Conservation (phyloP, 495 filamentous ascomycete genomes). For the Penicillium taxi region DNA sequence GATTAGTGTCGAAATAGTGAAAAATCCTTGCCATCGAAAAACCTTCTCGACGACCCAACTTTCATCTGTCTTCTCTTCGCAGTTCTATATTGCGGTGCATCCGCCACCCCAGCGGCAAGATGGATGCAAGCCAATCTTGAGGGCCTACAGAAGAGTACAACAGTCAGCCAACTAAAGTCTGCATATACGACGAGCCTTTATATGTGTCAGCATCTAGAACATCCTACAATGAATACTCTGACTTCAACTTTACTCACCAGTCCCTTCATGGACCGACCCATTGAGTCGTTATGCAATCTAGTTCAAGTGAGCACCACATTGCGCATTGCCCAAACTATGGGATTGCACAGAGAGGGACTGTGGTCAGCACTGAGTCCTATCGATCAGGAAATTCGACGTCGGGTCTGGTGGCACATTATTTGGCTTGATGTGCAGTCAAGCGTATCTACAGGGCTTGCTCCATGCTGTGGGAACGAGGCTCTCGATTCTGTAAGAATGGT, state of each 20-base stretch:
- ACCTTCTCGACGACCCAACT: conserved; percentile 13
- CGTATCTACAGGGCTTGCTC: conserved; percentile 13
- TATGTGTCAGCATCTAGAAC: conserved; percentile 8
- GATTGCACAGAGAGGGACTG: conserved; percentile 10
- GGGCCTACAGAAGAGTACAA: neutral
- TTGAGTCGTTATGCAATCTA: neutral
- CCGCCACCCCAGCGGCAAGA: neutral
- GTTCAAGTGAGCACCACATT: conserved; percentile 6
- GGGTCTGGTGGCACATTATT: conserved; percentile 20
- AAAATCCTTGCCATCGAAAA: conserved; percentile 1
- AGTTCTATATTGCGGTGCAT: conserved; percentile 11
- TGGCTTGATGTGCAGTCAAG: conserved; percentile 20
- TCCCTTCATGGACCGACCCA: conserved; percentile 1
- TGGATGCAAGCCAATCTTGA: conserved; percentile 6
- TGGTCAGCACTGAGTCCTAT: neutral
- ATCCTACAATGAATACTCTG: conserved; percentile 18
- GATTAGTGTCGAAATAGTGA: conserved; percentile 6
- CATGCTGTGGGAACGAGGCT: conserved; percentile 4
- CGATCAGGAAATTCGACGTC: conserved; percentile 6
- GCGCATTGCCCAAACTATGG: conserved; percentile 17
- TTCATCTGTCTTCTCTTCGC: conserved; percentile 16
- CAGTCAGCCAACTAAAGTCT: conserved; percentile 2
- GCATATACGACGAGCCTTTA: conserved; percentile 7
- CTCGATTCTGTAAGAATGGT: conserved; percentile 2
- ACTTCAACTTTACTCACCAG: conserved; percentile 7